A percentile compares a stretch with the other conserved stretches of the same genome.
Evolutionary conservation across 106 monocot species (phyloP).

Genomic region (Narthecium ossifragum): DNA sequence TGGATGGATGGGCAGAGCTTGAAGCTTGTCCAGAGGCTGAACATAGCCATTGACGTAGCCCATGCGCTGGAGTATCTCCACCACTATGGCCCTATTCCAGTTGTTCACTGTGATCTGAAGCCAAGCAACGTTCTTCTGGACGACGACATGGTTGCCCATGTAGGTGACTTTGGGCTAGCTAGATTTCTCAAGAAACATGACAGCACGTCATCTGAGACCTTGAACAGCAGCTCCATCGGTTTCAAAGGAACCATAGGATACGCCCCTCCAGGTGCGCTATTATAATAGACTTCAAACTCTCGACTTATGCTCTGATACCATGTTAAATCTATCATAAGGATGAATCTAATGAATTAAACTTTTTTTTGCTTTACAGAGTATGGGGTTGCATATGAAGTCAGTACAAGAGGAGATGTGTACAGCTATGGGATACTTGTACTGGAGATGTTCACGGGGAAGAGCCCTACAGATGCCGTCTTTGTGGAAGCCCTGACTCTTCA

Average conservation of each 20-base stretch:
- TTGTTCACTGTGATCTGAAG: constrained; percentile 4
- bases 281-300: neutral
- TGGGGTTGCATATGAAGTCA: neutral
- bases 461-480: neutral
- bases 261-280: neutral
- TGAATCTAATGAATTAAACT: neutral
- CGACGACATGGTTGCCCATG: neutral
- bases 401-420: neutral
- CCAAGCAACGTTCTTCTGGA: neutral
- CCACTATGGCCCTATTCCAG: neutral
- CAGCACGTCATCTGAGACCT: neutral
- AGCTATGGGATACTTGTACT: constrained; percentile 6
- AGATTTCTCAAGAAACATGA: neutral
- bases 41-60: neutral
- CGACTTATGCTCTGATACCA: neutral
- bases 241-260: neutral
- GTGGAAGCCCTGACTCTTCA: neutral
- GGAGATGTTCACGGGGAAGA: constrained; percentile 5
- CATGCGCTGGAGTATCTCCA: neutral
- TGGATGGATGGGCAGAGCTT: neutral
- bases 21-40: neutral
- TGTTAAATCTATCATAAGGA: neutral
- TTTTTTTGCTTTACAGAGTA: neutral
- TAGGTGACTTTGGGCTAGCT: neutral
- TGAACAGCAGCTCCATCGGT: neutral